Evolutionary conservation across 306 rosid species (phyloP).

Genomic region (Inga leiocalycina): DNA sequence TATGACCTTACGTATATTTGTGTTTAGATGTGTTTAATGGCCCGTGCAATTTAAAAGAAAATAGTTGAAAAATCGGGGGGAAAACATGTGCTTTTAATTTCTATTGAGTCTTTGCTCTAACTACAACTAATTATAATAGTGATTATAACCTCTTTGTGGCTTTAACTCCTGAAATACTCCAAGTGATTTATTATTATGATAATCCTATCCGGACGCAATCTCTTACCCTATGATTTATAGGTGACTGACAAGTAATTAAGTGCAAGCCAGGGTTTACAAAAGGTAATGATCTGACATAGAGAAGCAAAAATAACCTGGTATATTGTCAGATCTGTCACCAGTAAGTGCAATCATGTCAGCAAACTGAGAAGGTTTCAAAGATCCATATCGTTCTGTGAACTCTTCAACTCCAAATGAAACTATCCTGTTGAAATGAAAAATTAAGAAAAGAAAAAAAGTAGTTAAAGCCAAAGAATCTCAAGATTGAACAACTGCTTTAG

Average conservation of each 20-base stretch:
- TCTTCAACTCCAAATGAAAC: constrained; percentile 95
- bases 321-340: constrained; percentile 90
- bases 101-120: background rate
- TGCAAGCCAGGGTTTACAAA: background rate
- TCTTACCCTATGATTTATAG: constrained; percentile 8
- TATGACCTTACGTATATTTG: background rate
- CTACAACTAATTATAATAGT: background rate
- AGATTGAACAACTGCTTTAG: constrained; percentile 20
- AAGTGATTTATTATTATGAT: background rate
- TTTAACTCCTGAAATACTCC: background rate
- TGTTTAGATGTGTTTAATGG: background rate
- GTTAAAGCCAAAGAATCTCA: constrained; percentile 25
- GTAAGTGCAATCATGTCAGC: constrained; percentile 84
- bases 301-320: constrained; percentile 74
- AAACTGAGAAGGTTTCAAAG: constrained; percentile 85
- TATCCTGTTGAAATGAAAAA: constrained; percentile 56
- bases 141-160: background rate
- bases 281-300: constrained; percentile 26
- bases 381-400: constrained; percentile 71
- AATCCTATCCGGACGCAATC: background rate
- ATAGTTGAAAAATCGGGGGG: background rate
- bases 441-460: background rate
- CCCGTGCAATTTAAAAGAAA: background rate
- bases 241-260: constrained; percentile 22
- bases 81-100: background rate